These are phyloP conservation scores for Glarea lozoyensis DNA, from an alignment of 495 filamentous ascomycete genomes.

Conservation along the genomic window DNA sequence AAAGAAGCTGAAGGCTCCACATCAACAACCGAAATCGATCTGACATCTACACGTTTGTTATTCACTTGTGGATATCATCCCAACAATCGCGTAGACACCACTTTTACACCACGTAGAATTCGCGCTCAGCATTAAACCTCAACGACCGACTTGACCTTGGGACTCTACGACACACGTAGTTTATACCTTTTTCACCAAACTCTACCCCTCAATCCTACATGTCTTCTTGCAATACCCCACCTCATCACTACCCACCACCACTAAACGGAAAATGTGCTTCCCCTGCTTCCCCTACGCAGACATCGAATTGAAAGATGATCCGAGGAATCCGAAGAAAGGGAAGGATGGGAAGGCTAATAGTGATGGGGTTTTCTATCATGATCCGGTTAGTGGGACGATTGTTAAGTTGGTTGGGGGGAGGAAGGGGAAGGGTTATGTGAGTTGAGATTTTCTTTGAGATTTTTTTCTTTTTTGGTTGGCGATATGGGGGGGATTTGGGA, in stretches of 20 bases:
- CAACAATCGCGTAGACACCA: too few relatives aligned
- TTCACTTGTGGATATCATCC: too few relatives aligned
- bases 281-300: slow-evolving; percentile 35
- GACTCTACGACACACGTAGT: not conserved
- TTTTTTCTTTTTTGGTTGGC: slow-evolving; percentile 4
- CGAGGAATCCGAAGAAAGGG: slow-evolving; percentile 11
- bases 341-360: slow-evolving; percentile 8
- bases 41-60: too few relatives aligned
- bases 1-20: too few relatives aligned
- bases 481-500: not conserved
- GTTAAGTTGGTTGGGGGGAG: slow-evolving; percentile 12
- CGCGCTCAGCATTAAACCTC: not conserved
- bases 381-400: slow-evolving; percentile 7
- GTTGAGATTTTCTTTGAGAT: slow-evolving; percentile 5
- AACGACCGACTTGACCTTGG: not conserved
- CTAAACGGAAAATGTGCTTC: slow-evolving; percentile 28
- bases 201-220: too few relatives aligned
- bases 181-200: not conserved
- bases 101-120: not conserved
- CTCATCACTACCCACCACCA: not conserved
- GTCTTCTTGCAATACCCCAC: not conserved
- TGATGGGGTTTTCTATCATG: slow-evolving; percentile 6
- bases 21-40: too few relatives aligned
- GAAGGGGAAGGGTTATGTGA: not conserved
- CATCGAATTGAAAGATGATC: slow-evolving; percentile 28